Percentiles rank a stretch among this genome's conserved stretches.
Evolutionary conservation across 2,329 filamentous ascomycete genomes (phyloP).

Genomic region (Dothistroma septosporum): DNA sequence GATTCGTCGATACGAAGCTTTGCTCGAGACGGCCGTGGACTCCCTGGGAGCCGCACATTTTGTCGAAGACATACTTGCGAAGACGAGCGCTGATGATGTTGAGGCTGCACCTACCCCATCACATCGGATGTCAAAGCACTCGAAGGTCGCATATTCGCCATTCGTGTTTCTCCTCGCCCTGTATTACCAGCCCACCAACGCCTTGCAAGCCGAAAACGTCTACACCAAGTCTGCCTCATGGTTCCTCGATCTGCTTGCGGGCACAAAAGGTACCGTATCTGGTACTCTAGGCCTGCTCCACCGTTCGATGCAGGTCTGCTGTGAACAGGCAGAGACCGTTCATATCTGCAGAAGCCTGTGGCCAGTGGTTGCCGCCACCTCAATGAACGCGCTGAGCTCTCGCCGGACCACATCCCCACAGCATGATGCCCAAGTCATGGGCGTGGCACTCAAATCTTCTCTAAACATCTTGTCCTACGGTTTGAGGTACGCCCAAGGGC

Average conservation of each 20-base stretch:
- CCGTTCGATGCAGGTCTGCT: constrained; percentile 12
- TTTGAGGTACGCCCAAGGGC: constrained; percentile 35
- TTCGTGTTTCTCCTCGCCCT: constrained; percentile 50
- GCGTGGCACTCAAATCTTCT: constrained; percentile 57
- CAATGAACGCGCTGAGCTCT: constrained; percentile 6
- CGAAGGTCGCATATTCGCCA: constrained; percentile 54
- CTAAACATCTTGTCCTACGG: constrained; percentile 64
- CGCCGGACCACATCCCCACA: constrained; percentile 7
- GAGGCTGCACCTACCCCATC: constrained; percentile 64
- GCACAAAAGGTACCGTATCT: constrained; percentile 17
- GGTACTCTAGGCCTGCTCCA: constrained; percentile 18
- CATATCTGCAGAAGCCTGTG: constrained; percentile 12
- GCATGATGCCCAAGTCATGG: constrained; percentile 17
- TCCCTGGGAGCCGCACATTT: constrained; percentile 49
- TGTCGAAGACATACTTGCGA: constrained; percentile 48
- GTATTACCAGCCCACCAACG: constrained; percentile 20
- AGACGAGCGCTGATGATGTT: constrained; percentile 57
- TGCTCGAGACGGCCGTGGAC: constrained; percentile 44
- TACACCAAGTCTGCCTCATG: constrained; percentile 16
- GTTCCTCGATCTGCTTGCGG: constrained; percentile 18
- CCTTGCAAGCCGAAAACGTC: constrained; percentile 4
- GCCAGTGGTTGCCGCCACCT: constrained; percentile 16
- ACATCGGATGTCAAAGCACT: constrained; percentile 52
- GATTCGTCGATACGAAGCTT: constrained; percentile 19
- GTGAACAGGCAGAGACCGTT: background rate